Evolutionary conservation across 495 filamentous ascomycete genomes (phyloP).

Genomic region (Penicillium maclennaniae): DNA sequence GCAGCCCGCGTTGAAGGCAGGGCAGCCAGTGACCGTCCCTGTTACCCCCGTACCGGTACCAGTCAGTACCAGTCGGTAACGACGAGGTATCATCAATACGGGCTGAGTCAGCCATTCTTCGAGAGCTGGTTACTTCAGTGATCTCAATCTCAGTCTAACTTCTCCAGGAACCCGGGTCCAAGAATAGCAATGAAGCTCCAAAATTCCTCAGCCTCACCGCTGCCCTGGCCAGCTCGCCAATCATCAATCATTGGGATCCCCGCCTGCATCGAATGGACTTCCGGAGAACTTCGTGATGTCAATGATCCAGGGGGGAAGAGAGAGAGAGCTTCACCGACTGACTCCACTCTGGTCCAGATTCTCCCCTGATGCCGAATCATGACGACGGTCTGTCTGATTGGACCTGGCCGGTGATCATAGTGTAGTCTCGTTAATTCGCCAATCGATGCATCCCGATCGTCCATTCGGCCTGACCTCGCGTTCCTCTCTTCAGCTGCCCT

Average conservation of each 20-base stretch:
- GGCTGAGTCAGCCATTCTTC: constrained; percentile 25
- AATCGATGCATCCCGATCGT: constrained; percentile 2
- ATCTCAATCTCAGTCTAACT: neutral
- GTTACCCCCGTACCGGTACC: too few relatives aligned
- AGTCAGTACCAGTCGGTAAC: neutral
- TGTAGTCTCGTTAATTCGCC: constrained; percentile 13
- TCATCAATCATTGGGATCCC: constrained; percentile 5
- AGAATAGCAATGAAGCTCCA: constrained; percentile 9
- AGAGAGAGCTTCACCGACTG: constrained; percentile 14
- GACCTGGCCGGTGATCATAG: constrained; percentile 5
- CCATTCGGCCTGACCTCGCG: neutral
- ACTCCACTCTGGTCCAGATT: constrained; percentile 22
- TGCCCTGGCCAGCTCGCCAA: constrained; percentile 2
- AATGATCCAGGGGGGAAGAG: constrained; percentile 23
- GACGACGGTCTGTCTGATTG: constrained; percentile 1
- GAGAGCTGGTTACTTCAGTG: neutral
- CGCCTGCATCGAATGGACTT: constrained; percentile 1
- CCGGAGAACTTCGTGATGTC: constrained; percentile 10
- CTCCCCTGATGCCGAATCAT: constrained; percentile 3
- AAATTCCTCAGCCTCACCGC: constrained; percentile 21
- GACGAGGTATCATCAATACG: neutral
- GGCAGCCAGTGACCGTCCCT: constrained; percentile 22
- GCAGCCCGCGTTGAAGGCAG: constrained; percentile 15
- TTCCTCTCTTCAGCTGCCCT: neutral
- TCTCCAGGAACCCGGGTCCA: neutral